Evolutionary conservation across 208 protist species (phyloP), one percentile per base, ranked within the genome.

Genomic region (Kentomonas sorsogonicus): DNA sequence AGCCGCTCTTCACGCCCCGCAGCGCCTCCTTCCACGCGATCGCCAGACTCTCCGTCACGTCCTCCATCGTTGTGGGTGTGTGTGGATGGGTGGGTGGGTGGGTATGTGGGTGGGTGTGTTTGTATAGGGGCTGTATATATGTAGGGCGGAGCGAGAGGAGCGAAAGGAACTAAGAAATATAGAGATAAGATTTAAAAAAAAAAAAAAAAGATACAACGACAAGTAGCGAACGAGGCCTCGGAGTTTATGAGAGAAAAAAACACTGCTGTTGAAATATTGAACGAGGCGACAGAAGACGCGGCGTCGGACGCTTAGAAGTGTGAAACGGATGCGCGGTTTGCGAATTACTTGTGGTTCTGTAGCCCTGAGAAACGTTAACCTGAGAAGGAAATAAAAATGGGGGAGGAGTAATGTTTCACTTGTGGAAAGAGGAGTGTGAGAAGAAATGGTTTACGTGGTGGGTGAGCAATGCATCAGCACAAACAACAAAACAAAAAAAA

Each of bases 21-120:
- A 93, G 62, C 34, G 86, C 72, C 51, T 77, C 82, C 58, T 85
- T 83, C 78, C 79, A 93, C 46, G 84, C 84, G 39, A 67, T 57
- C 22, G 59, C 57, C 13, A 91, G 62, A 15, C 75, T 76, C 11
- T 82, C 84, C 2, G 78, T 71, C 43, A 93, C 66, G 30, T 93
- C 86, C 31, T 86, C 75, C 86, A 90, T 92, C 1, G 29, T 11
- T 50, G 6, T 26, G 6, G 1, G 23, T 34, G 16, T 36, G 33
- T 48, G 31, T 57, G 16, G 23, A 54, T 27, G 38, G 2, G 1
- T 60, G 10, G 5, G 27, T 53, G n/a, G 6, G 20, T 50, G 30
- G 27, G 18, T 67, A 16, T 38, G 11, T 56, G 47, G 9, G 11
- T 61, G 26, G 46, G 1, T 25, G 20, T 61, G 20, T 20, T 45